Percentiles rank a stretch among this genome's conserved stretches.
Evolutionary conservation across 805 yeast genomes (phyloP).

Genomic region (Blastobotrys mokoenaii): DNA sequence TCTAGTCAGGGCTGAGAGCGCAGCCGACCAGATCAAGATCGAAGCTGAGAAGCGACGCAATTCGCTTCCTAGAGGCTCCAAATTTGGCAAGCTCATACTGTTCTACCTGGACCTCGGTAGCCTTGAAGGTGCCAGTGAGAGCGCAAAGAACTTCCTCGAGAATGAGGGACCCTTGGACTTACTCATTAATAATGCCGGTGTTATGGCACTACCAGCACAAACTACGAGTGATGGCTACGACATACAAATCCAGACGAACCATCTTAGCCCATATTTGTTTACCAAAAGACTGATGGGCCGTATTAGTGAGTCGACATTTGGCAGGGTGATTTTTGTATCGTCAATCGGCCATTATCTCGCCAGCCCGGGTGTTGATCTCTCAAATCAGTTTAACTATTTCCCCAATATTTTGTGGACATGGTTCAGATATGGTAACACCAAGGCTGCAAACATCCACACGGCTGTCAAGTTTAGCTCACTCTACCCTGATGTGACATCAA

Average conservation of each 20-base stretch:
- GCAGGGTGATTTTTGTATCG: conserved; percentile 51
- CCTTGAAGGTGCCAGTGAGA: conserved; percentile 3
- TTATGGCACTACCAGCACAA: conserved; percentile 63
- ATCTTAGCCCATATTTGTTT: conserved; percentile 62
- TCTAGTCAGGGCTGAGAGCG: conserved; percentile 43
- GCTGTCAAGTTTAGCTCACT: conserved; percentile 54
- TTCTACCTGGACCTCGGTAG: conserved; percentile 10
- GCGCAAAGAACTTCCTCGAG: background rate
- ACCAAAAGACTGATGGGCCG: conserved; percentile 51
- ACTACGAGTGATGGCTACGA: conserved; percentile 64
- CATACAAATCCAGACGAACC: conserved; percentile 72
- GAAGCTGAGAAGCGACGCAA: conserved; percentile 40
- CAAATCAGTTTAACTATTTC: conserved; percentile 41
- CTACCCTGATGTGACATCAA: conserved; percentile 55
- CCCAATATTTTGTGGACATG: conserved; percentile 70
- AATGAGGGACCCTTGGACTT: conserved; percentile 37
- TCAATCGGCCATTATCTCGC: conserved; percentile 58
- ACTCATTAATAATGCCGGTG: conserved; percentile 71
- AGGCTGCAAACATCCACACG: conserved; percentile 69
- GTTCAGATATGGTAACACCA: conserved; percentile 71
- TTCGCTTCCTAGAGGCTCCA: background rate
- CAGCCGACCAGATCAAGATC: conserved; percentile 45
- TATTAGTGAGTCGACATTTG: conserved; percentile 31
- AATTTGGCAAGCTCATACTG: conserved; percentile 11
- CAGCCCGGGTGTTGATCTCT: conserved; percentile 39